A percentile compares a stretch with the other conserved stretches of the same genome.
phyloP scores from a whole-genome alignment of 495 filamentous ascomycete genomes.

The Monascus purpureus region DNA sequence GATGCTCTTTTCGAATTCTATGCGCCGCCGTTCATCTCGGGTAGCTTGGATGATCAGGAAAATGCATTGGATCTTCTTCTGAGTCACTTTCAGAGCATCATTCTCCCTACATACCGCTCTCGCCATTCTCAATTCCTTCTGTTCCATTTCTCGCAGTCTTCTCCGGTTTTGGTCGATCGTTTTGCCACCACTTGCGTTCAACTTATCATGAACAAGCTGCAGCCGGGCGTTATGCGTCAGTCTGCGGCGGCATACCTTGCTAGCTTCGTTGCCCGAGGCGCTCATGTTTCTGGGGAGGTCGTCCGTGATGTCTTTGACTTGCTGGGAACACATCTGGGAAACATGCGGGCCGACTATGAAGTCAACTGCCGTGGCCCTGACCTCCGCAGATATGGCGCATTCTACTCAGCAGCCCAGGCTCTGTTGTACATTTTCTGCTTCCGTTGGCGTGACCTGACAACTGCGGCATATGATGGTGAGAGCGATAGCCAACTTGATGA shows the following conservation, averaged over 20 bases:
- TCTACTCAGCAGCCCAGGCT: constrained; percentile 83
- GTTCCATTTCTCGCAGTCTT: constrained; percentile 81
- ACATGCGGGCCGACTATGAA: constrained; percentile 50
- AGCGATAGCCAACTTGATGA: constrained; percentile 36
- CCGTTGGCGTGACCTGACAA: constrained; percentile 81
- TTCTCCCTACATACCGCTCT: constrained; percentile 77
- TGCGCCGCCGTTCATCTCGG: constrained; percentile 47
- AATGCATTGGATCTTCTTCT: constrained; percentile 57
- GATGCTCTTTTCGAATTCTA: constrained; percentile 81
- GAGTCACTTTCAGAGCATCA: constrained; percentile 66
- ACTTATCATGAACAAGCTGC: constrained; percentile 46
- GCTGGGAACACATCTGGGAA: constrained; percentile 57
- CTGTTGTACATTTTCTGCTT: constrained; percentile 95
- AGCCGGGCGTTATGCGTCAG: constrained; percentile 57
- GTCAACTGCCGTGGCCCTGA: constrained; percentile 65
- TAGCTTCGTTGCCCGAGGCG: constrained; percentile 80
- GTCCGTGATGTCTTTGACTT: constrained; percentile 67
- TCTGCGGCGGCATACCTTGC: constrained; percentile 85
- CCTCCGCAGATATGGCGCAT: constrained; percentile 64
- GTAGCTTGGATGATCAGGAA: constrained; percentile 28
- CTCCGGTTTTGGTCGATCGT: constrained; percentile 55
- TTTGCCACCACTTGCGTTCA: constrained; percentile 70
- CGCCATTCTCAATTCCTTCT: constrained; percentile 83
- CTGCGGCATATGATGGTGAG: constrained; percentile 34
- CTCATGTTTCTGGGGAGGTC: constrained; percentile 57